phyloP scores from a whole-genome alignment of 805 yeast genomes.

The Pichia phayaonensis region DNA sequence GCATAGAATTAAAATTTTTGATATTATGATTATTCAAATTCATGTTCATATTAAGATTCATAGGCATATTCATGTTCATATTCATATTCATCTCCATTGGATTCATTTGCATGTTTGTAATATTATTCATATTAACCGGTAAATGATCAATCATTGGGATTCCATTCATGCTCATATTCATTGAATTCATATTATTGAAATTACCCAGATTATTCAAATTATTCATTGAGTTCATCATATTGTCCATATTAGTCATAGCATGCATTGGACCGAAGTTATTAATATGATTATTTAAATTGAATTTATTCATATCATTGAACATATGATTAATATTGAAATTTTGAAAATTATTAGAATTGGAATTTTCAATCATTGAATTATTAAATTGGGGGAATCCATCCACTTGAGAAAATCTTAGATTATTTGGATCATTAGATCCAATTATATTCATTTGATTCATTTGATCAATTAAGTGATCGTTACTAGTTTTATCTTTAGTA shows the following conservation, averaged over 20 bases:
- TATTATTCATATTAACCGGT: slow-evolving; percentile 1
- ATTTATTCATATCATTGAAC: not conserved
- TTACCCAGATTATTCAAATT: not conserved
- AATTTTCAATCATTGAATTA: not conserved
- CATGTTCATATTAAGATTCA: not conserved
- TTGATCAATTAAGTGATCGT: not conserved
- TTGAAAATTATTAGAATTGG: not conserved
- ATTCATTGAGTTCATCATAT: not conserved
- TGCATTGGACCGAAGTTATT: not conserved
- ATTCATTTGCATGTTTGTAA: slow-evolving; percentile 3
- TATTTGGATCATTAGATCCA: not conserved
- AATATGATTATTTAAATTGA: not conserved
- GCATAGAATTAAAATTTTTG: not conserved
- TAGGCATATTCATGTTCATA: slow-evolving; percentile 2
- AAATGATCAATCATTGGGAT: not conserved
- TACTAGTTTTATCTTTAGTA: not conserved
- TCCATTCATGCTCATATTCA: not conserved
- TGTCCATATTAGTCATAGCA: not conserved
- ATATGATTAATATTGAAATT: not conserved
- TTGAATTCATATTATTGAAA: not conserved
- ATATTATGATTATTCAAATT: not conserved
- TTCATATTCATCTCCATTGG: not conserved
- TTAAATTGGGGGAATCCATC: not conserved
- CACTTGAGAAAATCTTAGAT: not conserved
- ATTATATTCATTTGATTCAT: slow-evolving; percentile 1